Evolutionary conservation across 768 basidiomycete genomes (phyloP), one percentile per base, ranked within the genome.

Genomic region (Hysterangium stoloniferum): DNA sequence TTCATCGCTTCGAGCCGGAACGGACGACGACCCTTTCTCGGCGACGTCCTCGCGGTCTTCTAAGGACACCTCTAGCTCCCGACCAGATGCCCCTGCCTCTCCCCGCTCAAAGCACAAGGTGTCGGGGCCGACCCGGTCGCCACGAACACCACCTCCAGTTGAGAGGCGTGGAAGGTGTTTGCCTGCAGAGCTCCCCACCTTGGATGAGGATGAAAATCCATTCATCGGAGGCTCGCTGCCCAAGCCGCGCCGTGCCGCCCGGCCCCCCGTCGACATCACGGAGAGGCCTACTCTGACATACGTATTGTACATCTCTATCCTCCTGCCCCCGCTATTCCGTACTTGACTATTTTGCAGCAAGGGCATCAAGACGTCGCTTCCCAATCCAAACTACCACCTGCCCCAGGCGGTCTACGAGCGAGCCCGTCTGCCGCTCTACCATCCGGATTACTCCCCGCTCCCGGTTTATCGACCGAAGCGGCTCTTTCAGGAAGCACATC

Each of bases 211-310:
- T 6, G 17, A 52, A 13, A 33, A 86, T 52, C 84, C 85, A 0
- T 86, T 87, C 69, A 70, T 86, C 9, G 68, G 65, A 22, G 72
- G 72, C 1, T 69, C 72, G 20, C 55, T 60, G 9, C 40, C 54
- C 62, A 59, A 45, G 63, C 58, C 55, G 61, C 58, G 57, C 62
- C 20, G 62, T 60, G 57, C 64, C 68, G n/a, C 52, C 59, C 31
- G 35, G 15, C 70, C 72, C 0, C 74, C 76, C 12, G 65, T 63
- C 37, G 66, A 61, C 5, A 59, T 59, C 32, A 68, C 72, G 29
- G 84, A 86, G 61, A 75, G 73, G 57, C 79, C 80, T 0, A 84
- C 74, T 2, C 67, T 86, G 45, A 78, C 78, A 24, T 83, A 82
- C 59, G 85, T 87, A 41, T 86, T 86, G 84, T 86, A 63, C 59